Base-by-base conservation (phyloP, 441 rosid genomes). In the Euphorbia corollata region DNA sequence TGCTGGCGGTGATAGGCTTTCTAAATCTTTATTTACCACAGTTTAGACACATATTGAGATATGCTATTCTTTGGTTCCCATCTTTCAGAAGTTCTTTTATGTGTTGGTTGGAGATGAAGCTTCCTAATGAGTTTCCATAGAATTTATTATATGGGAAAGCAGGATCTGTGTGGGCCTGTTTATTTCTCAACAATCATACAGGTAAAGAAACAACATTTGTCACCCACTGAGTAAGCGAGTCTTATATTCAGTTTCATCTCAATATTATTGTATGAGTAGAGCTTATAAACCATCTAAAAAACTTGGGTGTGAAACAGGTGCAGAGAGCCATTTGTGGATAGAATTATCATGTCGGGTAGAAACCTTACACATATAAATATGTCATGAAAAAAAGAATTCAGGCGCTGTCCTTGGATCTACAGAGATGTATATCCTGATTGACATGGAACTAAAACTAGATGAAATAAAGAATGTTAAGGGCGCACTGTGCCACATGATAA, bases 391-490 rank as follows among this genome's bases (percentile, higher is more conserved):
- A 71, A 86, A 75, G 74, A 86, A 86, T 50, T 86, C 85, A 85
- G 91, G 94, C 43, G 86, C 94, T 67, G 91, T 87, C 7, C 89
- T 86, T 73, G 94, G 94, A 51, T 68, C 83, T 76, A 87, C 86
- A n/a, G 91, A 91, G 32, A 76, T 88, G 81, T 75, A 83, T 70
- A 83, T 83, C 72, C 64, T 88, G 81, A 81, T 88, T 86, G 81
- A 84, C 83, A 77, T 79, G 83, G 86, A 84, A 76, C 75, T 86
- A 67, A 84, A 81, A 74, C 82, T 79, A 5, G 80, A 82, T 74
- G 89, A 84, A 71, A 73, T 76, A 56, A 85, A 83, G 77, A 87
- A 83, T 79, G 81, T 86, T 53, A 88, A 83, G 83, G 81, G 78
- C 51, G 84, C 94, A 16, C 79, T 88, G 43, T 73, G 63, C 69